Conservation (phyloP, 2,329 filamentous ascomycete species). For the Aspergillus cejpii region DNA sequence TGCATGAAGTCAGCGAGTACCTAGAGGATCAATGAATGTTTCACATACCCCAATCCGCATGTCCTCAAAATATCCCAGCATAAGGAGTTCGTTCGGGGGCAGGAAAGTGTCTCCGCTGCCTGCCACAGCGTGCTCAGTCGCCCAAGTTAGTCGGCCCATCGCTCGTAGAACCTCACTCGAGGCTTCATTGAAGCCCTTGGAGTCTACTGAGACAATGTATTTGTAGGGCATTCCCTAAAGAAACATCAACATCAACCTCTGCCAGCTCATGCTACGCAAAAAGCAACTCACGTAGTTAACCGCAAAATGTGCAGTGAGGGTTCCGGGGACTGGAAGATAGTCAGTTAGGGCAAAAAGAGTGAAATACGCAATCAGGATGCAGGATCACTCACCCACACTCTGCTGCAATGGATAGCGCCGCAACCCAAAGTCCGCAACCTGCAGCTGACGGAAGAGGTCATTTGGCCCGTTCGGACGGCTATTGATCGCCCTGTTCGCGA, state of each 20-base stretch:
- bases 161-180: slow-evolving; percentile 40
- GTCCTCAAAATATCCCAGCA: slow-evolving; percentile 50
- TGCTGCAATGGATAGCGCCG: slow-evolving; percentile 35
- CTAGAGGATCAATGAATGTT: background rate
- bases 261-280: background rate
- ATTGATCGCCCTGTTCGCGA: slow-evolving; percentile 51
- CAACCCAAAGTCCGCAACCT: slow-evolving; percentile 43
- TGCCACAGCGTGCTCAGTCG: slow-evolving; percentile 38
- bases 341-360: background rate
- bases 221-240: slow-evolving; percentile 53
- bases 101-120: slow-evolving; percentile 19
- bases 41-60: slow-evolving; percentile 48
- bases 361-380: no score
- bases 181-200: slow-evolving; percentile 39
- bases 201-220: slow-evolving; percentile 48
- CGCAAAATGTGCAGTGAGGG: slow-evolving; percentile 43
- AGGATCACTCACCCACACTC: slow-evolving; percentile 28
- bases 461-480: slow-evolving; percentile 51
- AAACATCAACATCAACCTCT: slow-evolving; percentile 3
- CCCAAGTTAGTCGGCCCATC: slow-evolving; percentile 50
- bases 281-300: slow-evolving; percentile 43
- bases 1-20: background rate
- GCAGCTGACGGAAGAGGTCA: slow-evolving; percentile 52
- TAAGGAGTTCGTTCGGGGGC: slow-evolving; percentile 52
- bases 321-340: slow-evolving; percentile 27